Base-by-base conservation (phyloP, 495 filamentous ascomycete genomes). In the Penicillium maclennaniae region DNA sequence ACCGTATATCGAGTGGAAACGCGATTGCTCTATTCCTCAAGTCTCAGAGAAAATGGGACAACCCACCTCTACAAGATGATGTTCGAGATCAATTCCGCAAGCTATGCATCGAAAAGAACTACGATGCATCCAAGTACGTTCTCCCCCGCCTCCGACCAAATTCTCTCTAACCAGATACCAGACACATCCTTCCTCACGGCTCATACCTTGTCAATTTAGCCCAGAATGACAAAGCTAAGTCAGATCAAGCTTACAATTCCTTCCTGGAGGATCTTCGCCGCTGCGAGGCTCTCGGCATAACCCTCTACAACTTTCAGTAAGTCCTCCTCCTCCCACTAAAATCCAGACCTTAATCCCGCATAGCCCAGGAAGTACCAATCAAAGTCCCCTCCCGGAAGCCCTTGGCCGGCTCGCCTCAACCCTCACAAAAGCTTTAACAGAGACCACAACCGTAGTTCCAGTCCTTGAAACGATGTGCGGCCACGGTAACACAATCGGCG, bases 191-290 rank as follows among this genome's bases (percentile, higher is more conserved):
- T 2, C 93, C 93, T 0, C 93, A 98, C 66, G 93, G 92, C 40
- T 95, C 89, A 3, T 98, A 98, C 66, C 84, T 98, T 12, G 89
- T 98, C 58, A 98, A 98, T 65, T 85, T 97, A 25, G 93, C 93
- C 1, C 88, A 95, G 63, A 73, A 80, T 15, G 91, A 96, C 59
- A 68, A 80, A 26, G 78, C 76, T 17, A 95, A 93, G 62, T 86
- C 90, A 17, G 80, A 83, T n/a, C 89, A 97, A 69, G 91, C 89
- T 10, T 97, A 95, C 63, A 76, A 77, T 41, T 80, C 83, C 42
- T 98, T 98, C 69, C 53, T 96, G 20, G 92, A 98, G 56, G 93
- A 98, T 66, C 77, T 98, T 1, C 69, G 83, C 41, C 85, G 93
- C 21, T 97, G 93, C 67, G 91, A 96, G 62, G 77, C 77, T n/a